Base-by-base conservation (phyloP, 441 rosid species). In the Raphanus hybrid region DNA sequence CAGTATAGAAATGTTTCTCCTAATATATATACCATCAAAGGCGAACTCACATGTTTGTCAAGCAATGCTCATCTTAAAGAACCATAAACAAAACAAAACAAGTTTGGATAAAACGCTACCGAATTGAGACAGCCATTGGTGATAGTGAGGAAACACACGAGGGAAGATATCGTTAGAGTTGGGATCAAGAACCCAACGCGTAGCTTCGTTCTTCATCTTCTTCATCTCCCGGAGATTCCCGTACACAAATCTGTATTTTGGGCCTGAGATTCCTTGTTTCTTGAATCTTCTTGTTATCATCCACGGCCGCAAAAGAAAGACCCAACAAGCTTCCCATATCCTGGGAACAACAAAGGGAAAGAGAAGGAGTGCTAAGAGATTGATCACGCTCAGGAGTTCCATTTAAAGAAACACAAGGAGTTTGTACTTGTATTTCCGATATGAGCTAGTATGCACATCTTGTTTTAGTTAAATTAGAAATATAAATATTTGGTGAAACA, bases 1-100 rank as follows among this genome's bases (percentile, higher is more conserved):
- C 91, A 88, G 45, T 81, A 85, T 12, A 85, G 71, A 60, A 86
- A 72, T 1, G 78, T 82, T 10, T 86, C 85, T 27, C 90, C 88
- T 85, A 66, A 27, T 9, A 68, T 6, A 65, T 29, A 37, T 8
- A 61, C 9, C 16, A 61, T 14, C 60, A 43, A 45, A 54, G 26
- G 8, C 3, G 23, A 29, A 32, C 50, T 59, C 67, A 26, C 50
- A 4, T 26, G 59, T 39, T 35, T 12, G 34, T 58, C 23, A 58
- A 58, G 15, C 18, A 48, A 58, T 11, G 34, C 34, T 26, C 15
- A 59, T 59, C 64, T 59, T 1, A 26, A 55, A 58, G 1, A 9
- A 26, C 70, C 12, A 64, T 11, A 29, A 14, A 64, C 8, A 35
- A 35, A 65, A 14, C 16, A 48, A 48, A 48, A n/a, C 55, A n/a